These are phyloP conservation scores for Ascobolus immersus DNA, from an alignment of 495 filamentous ascomycete species.

Conservation along the genomic window DNA sequence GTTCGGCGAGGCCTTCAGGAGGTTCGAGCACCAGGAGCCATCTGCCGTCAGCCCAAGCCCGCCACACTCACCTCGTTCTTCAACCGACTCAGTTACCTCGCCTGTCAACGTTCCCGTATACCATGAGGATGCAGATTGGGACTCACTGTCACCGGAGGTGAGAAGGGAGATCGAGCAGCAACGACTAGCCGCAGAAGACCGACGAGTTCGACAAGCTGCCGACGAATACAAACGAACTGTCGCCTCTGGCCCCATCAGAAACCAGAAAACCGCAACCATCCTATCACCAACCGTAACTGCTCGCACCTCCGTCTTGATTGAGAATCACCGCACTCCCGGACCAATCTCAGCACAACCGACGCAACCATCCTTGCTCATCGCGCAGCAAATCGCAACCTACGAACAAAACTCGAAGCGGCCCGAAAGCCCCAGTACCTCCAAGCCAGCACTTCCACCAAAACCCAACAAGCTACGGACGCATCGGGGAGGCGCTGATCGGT, in stretches of 20 bases:
- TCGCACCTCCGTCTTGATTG: too few relatives aligned
- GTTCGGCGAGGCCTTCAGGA: conserved; percentile 87
- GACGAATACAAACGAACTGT: conserved; percentile 86
- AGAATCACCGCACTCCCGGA: too few relatives aligned
- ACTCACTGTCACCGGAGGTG: conserved; percentile 68
- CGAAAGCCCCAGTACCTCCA: conserved; percentile 4
- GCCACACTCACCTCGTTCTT: conserved; percentile 28
- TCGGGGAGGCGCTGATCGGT: conserved; percentile 5
- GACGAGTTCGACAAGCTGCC: conserved; percentile 72
- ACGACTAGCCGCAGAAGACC: conserved; percentile 67
- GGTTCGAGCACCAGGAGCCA: conserved; percentile 49
- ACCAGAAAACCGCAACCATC: too few relatives aligned
- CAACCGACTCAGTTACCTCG: conserved; percentile 3
- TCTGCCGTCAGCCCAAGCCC: conserved; percentile 18
- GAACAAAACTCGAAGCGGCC: too few relatives aligned
- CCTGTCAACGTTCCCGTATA: conserved; percentile 20
- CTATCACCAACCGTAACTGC: too few relatives aligned
- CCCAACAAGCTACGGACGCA: conserved; percentile 27
- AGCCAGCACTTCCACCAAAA: conserved; percentile 32
- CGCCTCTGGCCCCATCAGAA: too few relatives aligned
- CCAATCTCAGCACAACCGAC: too few relatives aligned
- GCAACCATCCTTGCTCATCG: too few relatives aligned
- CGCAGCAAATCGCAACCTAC: too few relatives aligned
- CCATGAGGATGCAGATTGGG: conserved; percentile 30
- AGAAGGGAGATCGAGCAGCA: conserved; percentile 70